Base-by-base conservation (phyloP, 2,329 filamentous ascomycete species). In the Hypoxylon sp. region DNA sequence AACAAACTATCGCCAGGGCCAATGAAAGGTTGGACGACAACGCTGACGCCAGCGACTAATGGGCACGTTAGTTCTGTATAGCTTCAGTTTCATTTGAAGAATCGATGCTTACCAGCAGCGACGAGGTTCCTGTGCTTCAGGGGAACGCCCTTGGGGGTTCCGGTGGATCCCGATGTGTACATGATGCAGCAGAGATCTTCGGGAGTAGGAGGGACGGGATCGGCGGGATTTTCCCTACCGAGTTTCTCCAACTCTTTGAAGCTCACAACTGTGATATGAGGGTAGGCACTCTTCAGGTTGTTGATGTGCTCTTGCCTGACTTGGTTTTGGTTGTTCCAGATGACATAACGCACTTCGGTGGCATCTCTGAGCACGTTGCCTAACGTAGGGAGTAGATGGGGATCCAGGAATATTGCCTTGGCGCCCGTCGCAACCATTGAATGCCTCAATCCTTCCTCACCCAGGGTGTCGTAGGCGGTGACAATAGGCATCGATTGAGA, bases 401-500 rank as follows among this genome's bases (percentile, higher is more conserved):
- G 90, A 77, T 95, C 92, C 63, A 93, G 85, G 85, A 92, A 93
- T 79, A 93, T 90, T 72, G 88, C 87, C 75, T 88, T 89, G 60
- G 90, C 89, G 66, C 87, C 83, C n/a, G 91, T 93, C 75, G 92
- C 89, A 37, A 88, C 83, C 77, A 93, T 85, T 2, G 91, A 92
- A 81, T 93, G 90, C 77, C 87, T 88, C 68, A 93, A 80, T 32
- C 91, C 91, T 68, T 91, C 89, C 77, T 92, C 89, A 35, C 91
- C 91, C 32, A 93, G 87, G 6, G 91, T 93, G 78, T 93, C 91
- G 78, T 93, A 93, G 42, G 91, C 91, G 31, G 92, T 94, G 52
- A 93, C 91, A 70, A 93, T 91, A 60, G 92, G 89, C 81, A 96
- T 88, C 44, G 91, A 93, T 81, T 97, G 93, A 17, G 92, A 93